A percentile compares a stretch with the other conserved stretches of the same genome.
Conservation (phyloP, 768 basidiomycete species). For the Epithele typhae region DNA sequence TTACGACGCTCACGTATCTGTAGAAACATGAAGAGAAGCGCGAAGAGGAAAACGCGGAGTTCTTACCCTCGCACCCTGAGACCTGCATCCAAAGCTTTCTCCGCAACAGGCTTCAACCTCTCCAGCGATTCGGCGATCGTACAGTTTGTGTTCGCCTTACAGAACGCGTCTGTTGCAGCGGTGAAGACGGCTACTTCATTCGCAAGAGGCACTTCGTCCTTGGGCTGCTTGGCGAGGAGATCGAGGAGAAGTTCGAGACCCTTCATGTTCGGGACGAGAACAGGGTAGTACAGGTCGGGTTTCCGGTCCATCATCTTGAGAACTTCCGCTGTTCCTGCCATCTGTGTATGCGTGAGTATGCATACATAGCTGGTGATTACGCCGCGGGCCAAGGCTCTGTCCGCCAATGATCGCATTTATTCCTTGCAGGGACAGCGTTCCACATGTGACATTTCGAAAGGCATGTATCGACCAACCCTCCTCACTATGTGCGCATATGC, state of each 20-base stretch:
- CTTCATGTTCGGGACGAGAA: constrained; percentile 77
- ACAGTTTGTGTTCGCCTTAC: constrained; percentile 79
- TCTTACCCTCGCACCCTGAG: constrained; percentile 68
- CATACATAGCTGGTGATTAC: no score
- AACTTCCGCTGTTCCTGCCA: constrained; percentile 83
- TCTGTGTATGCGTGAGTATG: constrained; percentile 42
- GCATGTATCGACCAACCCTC: neutral
- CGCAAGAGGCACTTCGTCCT: constrained; percentile 44
- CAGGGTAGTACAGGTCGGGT: constrained; percentile 63
- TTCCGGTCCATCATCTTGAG: constrained; percentile 51
- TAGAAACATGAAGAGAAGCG: neutral
- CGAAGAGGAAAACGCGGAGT: neutral
- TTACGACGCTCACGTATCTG: constrained; percentile 83
- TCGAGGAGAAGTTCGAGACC: constrained; percentile 67
- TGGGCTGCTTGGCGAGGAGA: constrained; percentile 38
- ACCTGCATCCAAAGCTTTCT: constrained; percentile 52
- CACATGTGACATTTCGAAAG: no score
- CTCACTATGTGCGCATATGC: neutral
- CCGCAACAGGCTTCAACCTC: constrained; percentile 57
- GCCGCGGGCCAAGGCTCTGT: no score
- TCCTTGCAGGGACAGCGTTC: no score
- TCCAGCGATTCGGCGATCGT: constrained; percentile 66
- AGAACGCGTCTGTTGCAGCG: constrained; percentile 84
- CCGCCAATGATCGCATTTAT: no score
- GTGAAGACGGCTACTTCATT: constrained; percentile 90